These are phyloP conservation scores for Myxozyma lipomycoides DNA, from an alignment of 805 yeast genomes.

Conservation along the genomic window DNA sequence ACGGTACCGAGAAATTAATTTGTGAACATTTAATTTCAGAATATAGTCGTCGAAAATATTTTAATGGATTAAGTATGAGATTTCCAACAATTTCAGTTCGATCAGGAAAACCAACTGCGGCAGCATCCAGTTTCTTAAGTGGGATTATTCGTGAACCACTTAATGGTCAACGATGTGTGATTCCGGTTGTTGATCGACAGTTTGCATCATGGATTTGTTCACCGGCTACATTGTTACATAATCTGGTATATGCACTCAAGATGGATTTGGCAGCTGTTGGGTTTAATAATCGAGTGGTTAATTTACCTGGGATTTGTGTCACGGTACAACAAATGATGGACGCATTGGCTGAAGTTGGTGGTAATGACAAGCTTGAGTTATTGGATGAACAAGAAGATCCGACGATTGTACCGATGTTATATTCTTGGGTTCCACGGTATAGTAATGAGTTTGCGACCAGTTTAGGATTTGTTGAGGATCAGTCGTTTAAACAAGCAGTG, in stretches of 20 bases:
- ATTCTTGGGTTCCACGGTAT: constrained; percentile 29
- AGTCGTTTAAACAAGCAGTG: constrained; percentile 15
- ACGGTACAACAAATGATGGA: constrained; percentile 31
- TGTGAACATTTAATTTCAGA: constrained; percentile 29
- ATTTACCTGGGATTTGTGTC: constrained; percentile 30
- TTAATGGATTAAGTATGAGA: constrained; percentile 29
- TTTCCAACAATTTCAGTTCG: constrained; percentile 28
- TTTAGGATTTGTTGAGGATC: constrained; percentile 13
- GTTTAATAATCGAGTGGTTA: constrained; percentile 23
- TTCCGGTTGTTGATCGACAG: constrained; percentile 25
- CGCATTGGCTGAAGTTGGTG: constrained; percentile 28
- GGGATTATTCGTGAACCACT: constrained; percentile 32
- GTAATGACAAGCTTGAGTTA: constrained; percentile 16
- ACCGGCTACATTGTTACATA: constrained; percentile 24
- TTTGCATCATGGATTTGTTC: constrained; percentile 28
- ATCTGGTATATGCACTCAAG: constrained; percentile 25
- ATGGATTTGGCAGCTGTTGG: constrained; percentile 11
- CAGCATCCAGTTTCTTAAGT: constrained; percentile 31
- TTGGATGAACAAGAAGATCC: constrained; percentile 22
- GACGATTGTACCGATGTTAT: constrained; percentile 21
- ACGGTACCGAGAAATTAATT: constrained; percentile 32
- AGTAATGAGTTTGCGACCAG: constrained; percentile 19
- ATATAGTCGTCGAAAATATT: constrained; percentile 29
- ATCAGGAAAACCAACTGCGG: constrained; percentile 31
- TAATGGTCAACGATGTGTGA: constrained; percentile 18